Evolutionary conservation across 116 monocot species (phyloP).

Genomic region (Zostera marina): DNA sequence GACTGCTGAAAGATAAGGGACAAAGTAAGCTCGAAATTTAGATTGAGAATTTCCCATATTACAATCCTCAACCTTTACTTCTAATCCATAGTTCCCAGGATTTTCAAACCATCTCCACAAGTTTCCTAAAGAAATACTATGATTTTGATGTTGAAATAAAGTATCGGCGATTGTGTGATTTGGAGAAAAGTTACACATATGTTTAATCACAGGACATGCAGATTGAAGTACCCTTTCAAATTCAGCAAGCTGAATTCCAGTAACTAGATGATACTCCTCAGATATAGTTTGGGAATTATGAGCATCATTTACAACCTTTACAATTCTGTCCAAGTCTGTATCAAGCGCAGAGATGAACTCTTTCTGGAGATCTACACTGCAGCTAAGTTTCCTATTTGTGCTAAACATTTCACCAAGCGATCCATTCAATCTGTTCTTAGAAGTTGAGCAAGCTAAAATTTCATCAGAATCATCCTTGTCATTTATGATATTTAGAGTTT

Average conservation of each 20-base stretch:
- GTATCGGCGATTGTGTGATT: constrained; percentile 11
- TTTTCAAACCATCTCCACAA: constrained; percentile 81
- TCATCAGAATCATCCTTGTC: constrained; percentile 4
- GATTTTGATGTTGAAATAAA: constrained; percentile 24
- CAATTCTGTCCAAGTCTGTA: constrained; percentile 33
- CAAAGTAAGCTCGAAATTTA: constrained; percentile 54
- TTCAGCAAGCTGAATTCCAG: constrained; percentile 37
- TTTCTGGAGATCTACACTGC: neutral
- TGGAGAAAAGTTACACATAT: constrained; percentile 3
- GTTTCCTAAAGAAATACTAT: constrained; percentile 28
- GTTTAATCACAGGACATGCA: constrained; percentile 39
- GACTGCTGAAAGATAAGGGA: constrained; percentile 74
- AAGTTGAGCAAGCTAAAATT: constrained; percentile 11
- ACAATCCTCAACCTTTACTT: constrained; percentile 43
- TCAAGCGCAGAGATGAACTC: constrained; percentile 7
- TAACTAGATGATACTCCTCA: constrained; percentile 12
- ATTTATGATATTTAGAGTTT: neutral
- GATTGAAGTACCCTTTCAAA: constrained; percentile 47
- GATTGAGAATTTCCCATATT: constrained; percentile 8
- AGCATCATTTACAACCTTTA: constrained; percentile 23
- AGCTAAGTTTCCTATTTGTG: neutral
- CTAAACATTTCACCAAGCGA: neutral
- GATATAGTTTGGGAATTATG: constrained; percentile 17
- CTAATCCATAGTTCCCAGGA: constrained; percentile 62
- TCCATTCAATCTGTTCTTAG: constrained; percentile 5